Conservation (phyloP, 129 eudicot genomes). For the Silybum marianum region DNA sequence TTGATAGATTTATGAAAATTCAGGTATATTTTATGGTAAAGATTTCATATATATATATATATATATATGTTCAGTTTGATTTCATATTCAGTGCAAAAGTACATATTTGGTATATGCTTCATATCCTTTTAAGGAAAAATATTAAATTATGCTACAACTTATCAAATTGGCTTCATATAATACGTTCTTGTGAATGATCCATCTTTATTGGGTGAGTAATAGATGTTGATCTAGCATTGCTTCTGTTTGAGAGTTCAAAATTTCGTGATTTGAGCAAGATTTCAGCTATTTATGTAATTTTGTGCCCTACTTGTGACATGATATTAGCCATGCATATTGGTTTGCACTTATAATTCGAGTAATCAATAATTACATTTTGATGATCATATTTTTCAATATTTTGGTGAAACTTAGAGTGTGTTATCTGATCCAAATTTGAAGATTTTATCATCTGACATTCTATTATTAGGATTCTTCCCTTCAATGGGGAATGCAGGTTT, state of each 20-base stretch:
- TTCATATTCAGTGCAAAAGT: neutral
- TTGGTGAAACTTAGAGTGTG: neutral
- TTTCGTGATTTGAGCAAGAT: neutral
- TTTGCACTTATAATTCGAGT: neutral
- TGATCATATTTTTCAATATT: neutral
- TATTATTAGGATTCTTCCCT: neutral
- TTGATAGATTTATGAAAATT: constrained; percentile 66
- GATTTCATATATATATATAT: neutral
- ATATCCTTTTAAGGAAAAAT: neutral
- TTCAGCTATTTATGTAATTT: neutral
- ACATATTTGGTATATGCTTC: neutral
- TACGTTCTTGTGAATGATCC: neutral
- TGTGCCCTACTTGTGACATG: neutral
- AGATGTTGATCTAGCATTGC: neutral
- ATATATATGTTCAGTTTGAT: neutral
- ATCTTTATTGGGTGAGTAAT: neutral
- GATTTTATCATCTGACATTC: neutral
- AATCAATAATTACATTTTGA: neutral
- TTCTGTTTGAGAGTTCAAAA: neutral
- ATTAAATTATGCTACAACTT: neutral
- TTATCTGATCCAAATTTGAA: neutral
- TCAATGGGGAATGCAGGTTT: neutral
- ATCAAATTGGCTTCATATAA: neutral
- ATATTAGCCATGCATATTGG: neutral
- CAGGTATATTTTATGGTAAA: constrained; percentile 44